Conservation (phyloP, 495 filamentous ascomycete genomes). For the Penicillium tannophilum region DNA sequence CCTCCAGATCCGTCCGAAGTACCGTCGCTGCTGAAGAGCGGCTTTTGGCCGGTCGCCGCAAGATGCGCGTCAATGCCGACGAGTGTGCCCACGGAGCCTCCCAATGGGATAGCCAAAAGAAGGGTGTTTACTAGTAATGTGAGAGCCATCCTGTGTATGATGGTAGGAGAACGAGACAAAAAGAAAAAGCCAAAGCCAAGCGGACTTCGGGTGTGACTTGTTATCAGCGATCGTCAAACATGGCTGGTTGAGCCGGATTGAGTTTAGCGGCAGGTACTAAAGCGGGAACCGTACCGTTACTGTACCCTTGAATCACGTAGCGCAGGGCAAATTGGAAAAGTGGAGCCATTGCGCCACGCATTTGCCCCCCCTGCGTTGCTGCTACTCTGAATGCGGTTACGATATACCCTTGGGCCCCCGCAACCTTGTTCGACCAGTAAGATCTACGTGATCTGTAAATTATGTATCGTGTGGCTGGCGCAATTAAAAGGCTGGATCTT, state of each 20-base stretch:
- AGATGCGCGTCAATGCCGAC: slow-evolving; percentile 43
- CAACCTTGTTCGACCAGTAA: background rate
- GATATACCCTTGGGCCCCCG: background rate
- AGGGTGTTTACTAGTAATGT: slow-evolving; percentile 38
- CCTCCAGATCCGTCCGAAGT: slow-evolving; percentile 11
- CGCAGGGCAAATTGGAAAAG: background rate
- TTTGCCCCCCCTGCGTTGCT: background rate
- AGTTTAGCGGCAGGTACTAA: slow-evolving; percentile 24
- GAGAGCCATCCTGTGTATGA: slow-evolving; percentile 22
- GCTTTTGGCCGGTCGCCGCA: slow-evolving; percentile 28
- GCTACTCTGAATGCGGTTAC: background rate
- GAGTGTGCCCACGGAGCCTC: slow-evolving; percentile 37
- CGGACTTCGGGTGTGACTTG: background rate
- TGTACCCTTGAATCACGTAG: background rate
- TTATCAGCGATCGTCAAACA: background rate
- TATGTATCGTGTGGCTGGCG: background rate
- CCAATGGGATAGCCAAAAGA: slow-evolving; percentile 43
- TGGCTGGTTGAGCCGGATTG: slow-evolving; percentile 1
- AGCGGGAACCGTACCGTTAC: background rate
- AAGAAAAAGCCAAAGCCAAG: background rate
- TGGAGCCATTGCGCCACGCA: background rate
- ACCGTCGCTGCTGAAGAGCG: slow-evolving; percentile 26
- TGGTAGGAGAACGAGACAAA: background rate
- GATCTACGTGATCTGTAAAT: background rate
- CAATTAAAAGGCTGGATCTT: background rate